A percentile compares a stretch with the other conserved stretches of the same genome.
phyloP scores from a whole-genome alignment of 306 rosid genomes.

The Cotoneaster glaucophyllus region DNA sequence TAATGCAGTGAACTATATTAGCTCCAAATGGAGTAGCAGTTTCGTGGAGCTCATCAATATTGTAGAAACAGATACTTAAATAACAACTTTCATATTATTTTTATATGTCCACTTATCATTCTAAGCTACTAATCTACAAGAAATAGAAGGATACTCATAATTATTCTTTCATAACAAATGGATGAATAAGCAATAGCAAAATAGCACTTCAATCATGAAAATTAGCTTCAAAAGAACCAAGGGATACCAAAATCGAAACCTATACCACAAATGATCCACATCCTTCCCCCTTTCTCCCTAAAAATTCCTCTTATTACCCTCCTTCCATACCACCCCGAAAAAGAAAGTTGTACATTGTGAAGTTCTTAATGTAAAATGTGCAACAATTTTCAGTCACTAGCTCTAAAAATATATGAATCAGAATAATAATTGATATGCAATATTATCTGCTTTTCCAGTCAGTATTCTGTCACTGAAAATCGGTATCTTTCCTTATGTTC shows the following conservation, averaged over 20 bases:
- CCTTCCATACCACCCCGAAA: neutral
- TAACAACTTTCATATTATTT: neutral
- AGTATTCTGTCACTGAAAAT: neutral
- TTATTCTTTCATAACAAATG: neutral
- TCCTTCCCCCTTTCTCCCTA: neutral
- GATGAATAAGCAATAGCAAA: neutral
- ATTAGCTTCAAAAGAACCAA: neutral
- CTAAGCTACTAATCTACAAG: neutral
- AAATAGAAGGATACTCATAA: neutral
- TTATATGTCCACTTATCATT: neutral
- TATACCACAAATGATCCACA: neutral
- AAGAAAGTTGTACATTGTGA: neutral
- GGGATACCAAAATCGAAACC: neutral
- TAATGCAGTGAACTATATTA: neutral
- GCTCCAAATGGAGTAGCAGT: neutral
- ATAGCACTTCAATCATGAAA: neutral
- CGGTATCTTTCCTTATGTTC: neutral
- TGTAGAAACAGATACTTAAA: neutral
- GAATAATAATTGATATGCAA: too few relatives aligned
- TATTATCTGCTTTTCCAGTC: neutral
- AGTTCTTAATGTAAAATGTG: neutral
- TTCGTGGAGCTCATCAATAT: neutral
- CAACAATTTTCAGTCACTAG: too few relatives aligned
- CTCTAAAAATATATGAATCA: too few relatives aligned
- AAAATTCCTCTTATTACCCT: neutral